phyloP scores from a whole-genome alignment of 1,284 basidiomycete species.

The Phellopilus nigrolimitatus region DNA sequence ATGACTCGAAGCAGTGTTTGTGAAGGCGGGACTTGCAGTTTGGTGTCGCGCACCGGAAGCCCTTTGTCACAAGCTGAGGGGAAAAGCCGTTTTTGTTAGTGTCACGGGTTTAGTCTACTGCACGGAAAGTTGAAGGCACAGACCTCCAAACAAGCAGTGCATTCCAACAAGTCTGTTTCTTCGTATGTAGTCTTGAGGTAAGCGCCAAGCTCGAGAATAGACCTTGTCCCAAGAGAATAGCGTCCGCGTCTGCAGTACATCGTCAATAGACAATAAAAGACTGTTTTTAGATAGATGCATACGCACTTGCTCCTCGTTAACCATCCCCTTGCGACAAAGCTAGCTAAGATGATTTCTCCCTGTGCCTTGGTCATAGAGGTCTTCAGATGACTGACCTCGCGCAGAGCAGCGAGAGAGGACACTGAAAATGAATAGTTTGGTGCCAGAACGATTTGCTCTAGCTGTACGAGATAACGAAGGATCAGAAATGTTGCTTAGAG shows the following conservation, averaged over 20 bases:
- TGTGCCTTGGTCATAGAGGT: constrained; percentile 70
- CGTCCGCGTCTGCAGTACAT: constrained; percentile 51
- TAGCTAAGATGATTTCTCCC: constrained; percentile 66
- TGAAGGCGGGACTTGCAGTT: constrained; percentile 69
- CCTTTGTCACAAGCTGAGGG: constrained; percentile 58
- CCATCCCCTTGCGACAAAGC: constrained; percentile 82
- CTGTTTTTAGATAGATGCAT: background rate
- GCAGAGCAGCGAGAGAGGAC: constrained; percentile 69
- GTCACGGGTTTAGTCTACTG: constrained; percentile 1
- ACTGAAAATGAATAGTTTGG: constrained; percentile 70
- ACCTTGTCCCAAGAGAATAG: constrained; percentile 73
- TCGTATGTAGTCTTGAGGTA: constrained; percentile 75
- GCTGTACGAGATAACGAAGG: constrained; percentile 37
- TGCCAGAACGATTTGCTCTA: constrained; percentile 84
- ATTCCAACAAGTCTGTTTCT: constrained; percentile 61
- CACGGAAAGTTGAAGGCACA: constrained; percentile 23
- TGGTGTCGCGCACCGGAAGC: constrained; percentile 55
- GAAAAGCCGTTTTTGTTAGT: background rate
- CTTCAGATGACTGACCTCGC: constrained; percentile 60
- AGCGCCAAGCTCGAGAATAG: constrained; percentile 66
- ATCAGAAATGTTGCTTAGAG: background rate
- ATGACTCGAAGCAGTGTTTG: constrained; percentile 55
- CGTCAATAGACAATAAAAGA: constrained; percentile 9
- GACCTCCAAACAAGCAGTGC: constrained; percentile 72
- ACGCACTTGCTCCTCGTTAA: constrained; percentile 70